phyloP scores from a whole-genome alignment of 2,329 filamentous ascomycete genomes.

The Ilyonectria destructans region DNA sequence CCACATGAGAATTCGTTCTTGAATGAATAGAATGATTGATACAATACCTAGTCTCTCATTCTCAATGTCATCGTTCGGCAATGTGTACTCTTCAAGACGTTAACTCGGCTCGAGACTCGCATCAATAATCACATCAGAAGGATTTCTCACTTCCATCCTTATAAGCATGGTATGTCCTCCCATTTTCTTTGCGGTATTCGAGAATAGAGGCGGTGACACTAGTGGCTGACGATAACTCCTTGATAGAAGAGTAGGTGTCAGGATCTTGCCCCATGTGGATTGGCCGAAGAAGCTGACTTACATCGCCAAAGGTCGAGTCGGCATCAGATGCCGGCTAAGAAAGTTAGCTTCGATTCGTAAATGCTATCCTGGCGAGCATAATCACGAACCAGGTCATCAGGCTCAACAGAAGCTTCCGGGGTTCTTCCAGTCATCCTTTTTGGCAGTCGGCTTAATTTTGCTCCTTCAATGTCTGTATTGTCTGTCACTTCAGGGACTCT shows the following conservation, averaged over 20 bases:
- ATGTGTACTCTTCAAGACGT: not conserved
- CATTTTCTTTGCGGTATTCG: constrained; percentile 22
- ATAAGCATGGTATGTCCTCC: not conserved
- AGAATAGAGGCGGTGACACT: constrained; percentile 10
- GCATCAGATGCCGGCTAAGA: not conserved
- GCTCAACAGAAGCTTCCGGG: not conserved
- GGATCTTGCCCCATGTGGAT: not conserved
- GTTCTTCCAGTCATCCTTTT: not conserved
- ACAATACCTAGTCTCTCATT: constrained; percentile 20
- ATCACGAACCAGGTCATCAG: not conserved
- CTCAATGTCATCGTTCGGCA: constrained; percentile 22
- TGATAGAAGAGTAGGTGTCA: not conserved
- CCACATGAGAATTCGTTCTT: not conserved
- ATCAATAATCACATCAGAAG: not conserved
- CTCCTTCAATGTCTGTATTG: not conserved
- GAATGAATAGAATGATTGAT: not conserved
- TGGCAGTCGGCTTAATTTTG: not conserved
- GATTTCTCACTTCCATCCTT: constrained; percentile 15
- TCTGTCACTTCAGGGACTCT: not conserved
- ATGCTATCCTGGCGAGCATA: not conserved
- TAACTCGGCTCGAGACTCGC: not conserved
- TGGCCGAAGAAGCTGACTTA: not conserved
- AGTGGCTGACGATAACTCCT: not conserved
- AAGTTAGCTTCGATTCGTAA: not conserved
- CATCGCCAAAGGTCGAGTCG: not conserved